Percentiles rank a stretch among this genome's conserved stretches.
Evolutionary conservation across 129 eudicot genomes (phyloP).

Genomic region (Flaveria trinervia): DNA sequence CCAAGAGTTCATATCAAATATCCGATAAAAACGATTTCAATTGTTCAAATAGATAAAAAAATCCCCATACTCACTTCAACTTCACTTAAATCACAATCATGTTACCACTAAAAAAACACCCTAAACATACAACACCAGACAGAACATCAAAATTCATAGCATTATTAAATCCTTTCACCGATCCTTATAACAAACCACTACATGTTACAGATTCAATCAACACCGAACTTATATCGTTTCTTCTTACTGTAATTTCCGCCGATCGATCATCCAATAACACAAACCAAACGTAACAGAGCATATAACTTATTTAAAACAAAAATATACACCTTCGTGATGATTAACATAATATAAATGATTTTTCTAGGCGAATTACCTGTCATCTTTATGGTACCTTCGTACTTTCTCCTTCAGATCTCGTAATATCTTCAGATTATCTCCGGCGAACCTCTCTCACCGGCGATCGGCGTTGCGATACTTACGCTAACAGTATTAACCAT

Average conservation of each 20-base stretch:
- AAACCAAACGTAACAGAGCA: conserved; percentile 1
- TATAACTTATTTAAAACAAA: background rate
- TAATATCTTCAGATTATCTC: background rate
- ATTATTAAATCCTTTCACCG: background rate
- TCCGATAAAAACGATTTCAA: background rate
- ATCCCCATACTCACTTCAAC: conserved; percentile 2
- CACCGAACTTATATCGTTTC: conserved; percentile 3
- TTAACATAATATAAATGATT: background rate
- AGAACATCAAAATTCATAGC: background rate
- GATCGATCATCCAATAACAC: conserved; percentile 17
- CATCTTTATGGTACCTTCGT: conserved; percentile 19
- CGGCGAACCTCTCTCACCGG: background rate
- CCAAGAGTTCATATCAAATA: background rate
- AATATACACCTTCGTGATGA: conserved; percentile 1
- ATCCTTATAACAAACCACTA: background rate
- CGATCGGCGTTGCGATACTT: conserved; percentile 10
- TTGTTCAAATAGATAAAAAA: background rate
- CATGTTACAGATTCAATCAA: background rate
- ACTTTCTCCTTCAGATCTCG: background rate
- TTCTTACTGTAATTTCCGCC: background rate
- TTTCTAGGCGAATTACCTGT: conserved; percentile 20
- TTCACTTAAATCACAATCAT: conserved; percentile 4
- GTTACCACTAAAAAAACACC: background rate
- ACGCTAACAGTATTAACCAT: conserved; percentile 8
- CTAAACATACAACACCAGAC: background rate